Evolutionary conservation across 2,329 filamentous ascomycete genomes (phyloP), one percentile per base, ranked within the genome.

Genomic region (Trichoderma hamatum): DNA sequence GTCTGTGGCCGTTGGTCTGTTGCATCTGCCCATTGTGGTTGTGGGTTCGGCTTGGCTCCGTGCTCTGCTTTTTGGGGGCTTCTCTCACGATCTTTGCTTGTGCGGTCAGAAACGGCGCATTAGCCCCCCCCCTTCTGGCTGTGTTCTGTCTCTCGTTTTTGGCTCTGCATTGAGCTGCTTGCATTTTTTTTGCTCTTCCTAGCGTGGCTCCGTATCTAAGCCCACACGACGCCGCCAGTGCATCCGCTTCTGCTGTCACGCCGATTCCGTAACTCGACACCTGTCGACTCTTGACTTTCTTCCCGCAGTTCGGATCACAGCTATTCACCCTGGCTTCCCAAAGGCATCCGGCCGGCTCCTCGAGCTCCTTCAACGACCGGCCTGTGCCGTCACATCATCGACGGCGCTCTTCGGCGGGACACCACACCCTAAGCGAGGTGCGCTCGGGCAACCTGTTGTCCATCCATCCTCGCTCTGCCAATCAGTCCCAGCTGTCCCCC

Each of bases 301-400:
- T 51, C 52, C 51, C 51, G 30, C 74, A 73, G 72, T 73, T 60
- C 39, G 34, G 58, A 70, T 51, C 62, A 68, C 62, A 71, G 67
- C 71, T 72, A 73, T 71, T 73, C 79, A 84, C 80, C 73, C 83
- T 88, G 86, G 85, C 84, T 80, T 81, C 83, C 74, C 77, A 81
- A 80, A 82, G 80, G 72, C 77, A 80, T 72, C 78, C 80, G 74
- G 81, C 82, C 73, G 85, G 85, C 77, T 85, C 86, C 70, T 87
- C 86, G 80, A 81, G 80, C 78, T 85, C 85, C 74, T 83, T 82
- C 74, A 83, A 81, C 80, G 83, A 84, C 78, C 79, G 81, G 73
- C 82, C 84, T 71, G 75, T 78, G 67, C 80, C 80, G 70, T 82
- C 81, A 60, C 84, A 86, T 73, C 84, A 85, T 74, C 81, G 84